phyloP scores from a whole-genome alignment of 2,329 filamentous ascomycete genomes.

The Colletotrichum tamarilloi region DNA sequence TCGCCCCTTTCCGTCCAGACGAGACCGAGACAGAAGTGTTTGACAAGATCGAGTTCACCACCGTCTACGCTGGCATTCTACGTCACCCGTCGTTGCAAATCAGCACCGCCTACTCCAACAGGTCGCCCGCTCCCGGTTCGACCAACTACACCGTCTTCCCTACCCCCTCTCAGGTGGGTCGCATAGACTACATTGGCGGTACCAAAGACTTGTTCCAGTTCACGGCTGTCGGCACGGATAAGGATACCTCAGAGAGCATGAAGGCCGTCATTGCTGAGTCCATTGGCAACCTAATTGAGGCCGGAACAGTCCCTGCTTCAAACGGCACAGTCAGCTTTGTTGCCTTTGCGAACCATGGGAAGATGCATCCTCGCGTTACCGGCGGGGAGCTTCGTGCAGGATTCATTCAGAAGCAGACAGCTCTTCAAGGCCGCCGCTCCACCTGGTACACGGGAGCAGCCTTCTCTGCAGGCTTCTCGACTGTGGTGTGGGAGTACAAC shows the following conservation, averaged over 20 bases:
- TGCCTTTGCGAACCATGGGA: slow-evolving; percentile 49
- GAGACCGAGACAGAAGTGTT: slow-evolving; percentile 38
- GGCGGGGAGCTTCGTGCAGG: slow-evolving; percentile 48
- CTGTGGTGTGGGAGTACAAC: slow-evolving; percentile 48
- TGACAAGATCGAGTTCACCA: slow-evolving; percentile 36
- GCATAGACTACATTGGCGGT: slow-evolving; percentile 45
- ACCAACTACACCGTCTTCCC: slow-evolving; percentile 42
- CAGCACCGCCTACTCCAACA: slow-evolving; percentile 38
- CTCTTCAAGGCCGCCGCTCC: slow-evolving; percentile 54
- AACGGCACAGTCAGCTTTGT: slow-evolving; percentile 44
- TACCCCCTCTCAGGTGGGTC: slow-evolving; percentile 36
- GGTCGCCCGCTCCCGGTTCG: slow-evolving; percentile 34
- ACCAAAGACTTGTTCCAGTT: slow-evolving; percentile 45
- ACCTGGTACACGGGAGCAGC: slow-evolving; percentile 58
- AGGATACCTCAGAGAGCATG: slow-evolving; percentile 37
- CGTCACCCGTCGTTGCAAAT: slow-evolving; percentile 40
- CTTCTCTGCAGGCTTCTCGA: slow-evolving; percentile 46
- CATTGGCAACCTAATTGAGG: slow-evolving; percentile 43
- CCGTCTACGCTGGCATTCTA: slow-evolving; percentile 41
- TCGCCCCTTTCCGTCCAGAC: slow-evolving; percentile 37
- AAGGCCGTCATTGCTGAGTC: slow-evolving; percentile 41
- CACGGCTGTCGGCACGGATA: slow-evolving; percentile 42
- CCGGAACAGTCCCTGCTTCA: slow-evolving; percentile 40
- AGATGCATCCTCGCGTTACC: slow-evolving; percentile 48
- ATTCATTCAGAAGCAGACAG: slow-evolving; percentile 54